Evolutionary conservation across 1,139 yeast genomes (phyloP), one percentile per base, ranked within the genome.

Genomic region (Blastobotrys apis): DNA sequence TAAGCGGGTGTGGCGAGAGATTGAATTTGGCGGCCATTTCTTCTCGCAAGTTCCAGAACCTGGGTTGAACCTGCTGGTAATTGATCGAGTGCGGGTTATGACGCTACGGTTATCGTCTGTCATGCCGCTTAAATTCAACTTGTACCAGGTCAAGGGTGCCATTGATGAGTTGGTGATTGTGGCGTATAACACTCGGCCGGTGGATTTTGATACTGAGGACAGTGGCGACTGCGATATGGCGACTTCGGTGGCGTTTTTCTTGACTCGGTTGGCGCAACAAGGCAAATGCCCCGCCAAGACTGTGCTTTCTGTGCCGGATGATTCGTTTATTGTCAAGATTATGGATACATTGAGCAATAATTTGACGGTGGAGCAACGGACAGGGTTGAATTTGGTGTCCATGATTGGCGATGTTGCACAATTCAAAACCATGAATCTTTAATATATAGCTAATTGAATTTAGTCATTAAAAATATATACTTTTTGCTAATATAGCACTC

Each of bases 31-130:
- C 4, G 8, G 9, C 3, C 10, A 27, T n/a, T 36, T 36, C 13
- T 36, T 36, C 21, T 9, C 8, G 10, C 15, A 10, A 13, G 32
- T 10, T 8, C 39, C 39, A 13, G 39, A 23, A 9, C n/a, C 5
- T 6, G 39, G 39, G 23, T 23, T 36, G 32, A 36, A 36, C 21
- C 3, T 36, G 39, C 32, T 36, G 31, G 31, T 36, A 12, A 22
- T 36, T 17, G 39, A 36, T 13, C 20, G 12, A 17, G 6, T 36
- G 31, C 32, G 12, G 13, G 22, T 12, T 6, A 5, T 36, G n/a
- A 36, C 39, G 3, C n/a, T 36, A 13, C 31, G 39, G 31, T n/a
- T 25, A 5, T 26, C 20, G 4, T 10, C 3, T 25, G 21, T 25
- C 8, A 8, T 36, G 23, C n/a, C 13, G 12, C 29, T 22, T 4